A percentile compares a stretch with the other conserved stretches of the same genome.
phyloP scores from a whole-genome alignment of 345 rosid species.

The Syzygium jambos region DNA sequence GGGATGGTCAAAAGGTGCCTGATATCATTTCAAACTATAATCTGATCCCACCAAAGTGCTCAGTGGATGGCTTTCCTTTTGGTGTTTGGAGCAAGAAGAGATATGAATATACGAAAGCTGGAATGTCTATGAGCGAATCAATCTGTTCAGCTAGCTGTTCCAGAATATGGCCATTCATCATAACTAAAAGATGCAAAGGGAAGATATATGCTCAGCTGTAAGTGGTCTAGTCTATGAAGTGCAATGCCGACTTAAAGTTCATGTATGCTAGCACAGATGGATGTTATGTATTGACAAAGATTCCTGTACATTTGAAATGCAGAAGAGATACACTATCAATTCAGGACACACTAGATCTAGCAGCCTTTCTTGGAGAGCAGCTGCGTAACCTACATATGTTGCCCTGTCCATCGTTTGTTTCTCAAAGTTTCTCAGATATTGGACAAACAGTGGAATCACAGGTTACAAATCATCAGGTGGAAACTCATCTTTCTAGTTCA shows the following conservation, averaged over 20 bases:
- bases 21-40: conserved; percentile 38
- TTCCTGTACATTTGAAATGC: conserved; percentile 14
- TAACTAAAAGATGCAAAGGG: conserved; percentile 87
- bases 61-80: conserved; percentile 48
- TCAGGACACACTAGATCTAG: conserved; percentile 52
- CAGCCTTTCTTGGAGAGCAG: conserved; percentile 80
- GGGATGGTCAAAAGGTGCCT: conserved; percentile 92
- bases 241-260: background rate
- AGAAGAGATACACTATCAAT: conserved; percentile 68
- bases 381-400: conserved; percentile 64
- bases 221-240: conserved; percentile 15
- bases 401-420: conserved; percentile 51
- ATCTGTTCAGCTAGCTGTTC: conserved; percentile 25
- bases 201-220: conserved; percentile 81
- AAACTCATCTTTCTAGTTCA: conserved; percentile 11
- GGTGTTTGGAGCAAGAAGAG: conserved; percentile 77
- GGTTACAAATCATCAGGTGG: conserved; percentile 11
- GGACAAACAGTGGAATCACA: conserved; percentile 9
- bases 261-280: background rate
- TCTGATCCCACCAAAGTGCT: conserved; percentile 23
- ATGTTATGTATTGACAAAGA: background rate
- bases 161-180: conserved; percentile 71
- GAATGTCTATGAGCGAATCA: conserved; percentile 24
- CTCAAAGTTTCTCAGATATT: conserved; percentile 21
- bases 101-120: conserved; percentile 44